A percentile compares a stretch with the other conserved stretches of the same genome.
phyloP scores from a whole-genome alignment of 805 yeast genomes.

The Spathaspora hagerdaliae region DNA sequence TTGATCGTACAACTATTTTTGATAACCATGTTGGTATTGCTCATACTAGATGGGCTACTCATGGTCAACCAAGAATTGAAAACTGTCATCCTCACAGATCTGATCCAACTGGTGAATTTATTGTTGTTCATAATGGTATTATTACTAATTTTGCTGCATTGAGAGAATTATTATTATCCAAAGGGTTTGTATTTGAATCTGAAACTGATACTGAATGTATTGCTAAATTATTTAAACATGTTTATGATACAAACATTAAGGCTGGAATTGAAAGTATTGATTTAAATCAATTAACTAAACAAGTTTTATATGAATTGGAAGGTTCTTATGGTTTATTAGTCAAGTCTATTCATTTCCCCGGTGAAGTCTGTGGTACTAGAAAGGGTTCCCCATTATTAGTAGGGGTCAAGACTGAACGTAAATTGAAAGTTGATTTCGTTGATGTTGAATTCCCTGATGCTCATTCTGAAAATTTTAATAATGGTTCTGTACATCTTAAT shows the following conservation, averaged over 20 bases:
- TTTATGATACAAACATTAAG: conserved; percentile 70
- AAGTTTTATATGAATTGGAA: conserved; percentile 86
- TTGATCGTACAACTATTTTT: conserved; percentile 61
- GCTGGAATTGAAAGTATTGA: conserved; percentile 72
- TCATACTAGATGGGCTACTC: conserved; percentile 99
- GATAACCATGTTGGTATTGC: conserved; percentile 94
- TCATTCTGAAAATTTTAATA: conserved; percentile 12
- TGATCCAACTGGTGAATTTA: conserved; percentile 76
- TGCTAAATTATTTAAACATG: conserved; percentile 89
- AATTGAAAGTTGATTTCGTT: conserved; percentile 94
- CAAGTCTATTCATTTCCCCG: conserved; percentile 88
- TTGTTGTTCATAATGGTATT: conserved; percentile 96
- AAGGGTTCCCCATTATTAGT: conserved; percentile 96
- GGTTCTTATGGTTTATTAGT: conserved; percentile 97
- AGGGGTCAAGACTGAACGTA: conserved; percentile 95
- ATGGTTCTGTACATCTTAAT: conserved; percentile 7
- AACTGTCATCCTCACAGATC: conserved; percentile 98
- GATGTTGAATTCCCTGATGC: conserved; percentile 94
- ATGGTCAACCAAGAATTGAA: conserved; percentile 80
- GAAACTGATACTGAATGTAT: conserved; percentile 98
- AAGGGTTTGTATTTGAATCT: conserved; percentile 80
- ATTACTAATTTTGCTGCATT: conserved; percentile 93
- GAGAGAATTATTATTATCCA: conserved; percentile 71
- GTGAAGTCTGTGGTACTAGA: conserved; percentile 94
- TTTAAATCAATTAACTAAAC: conserved; percentile 88